Percentiles rank a stretch among this genome's conserved stretches.
These are phyloP conservation scores for Aspergillus tubingensis DNA, from an alignment of 2,329 filamentous ascomycete species.

Conservation along the genomic window DNA sequence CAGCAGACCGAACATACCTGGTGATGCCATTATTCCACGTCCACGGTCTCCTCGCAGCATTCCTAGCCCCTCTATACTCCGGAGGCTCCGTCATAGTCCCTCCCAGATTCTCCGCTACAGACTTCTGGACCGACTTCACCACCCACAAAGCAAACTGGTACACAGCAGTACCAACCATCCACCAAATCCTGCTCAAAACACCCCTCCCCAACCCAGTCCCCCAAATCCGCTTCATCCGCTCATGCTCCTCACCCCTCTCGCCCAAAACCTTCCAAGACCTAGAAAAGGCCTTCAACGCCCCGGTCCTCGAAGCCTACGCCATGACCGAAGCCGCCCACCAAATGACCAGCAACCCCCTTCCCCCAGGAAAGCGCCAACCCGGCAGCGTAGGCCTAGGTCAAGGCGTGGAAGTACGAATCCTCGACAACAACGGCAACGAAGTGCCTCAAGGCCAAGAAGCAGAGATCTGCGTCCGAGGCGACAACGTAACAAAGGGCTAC, in stretches of 20 bases:
- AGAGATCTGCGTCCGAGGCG: slow-evolving; percentile 79
- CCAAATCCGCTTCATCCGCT: slow-evolving; percentile 80
- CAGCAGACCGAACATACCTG: slow-evolving; percentile 75
- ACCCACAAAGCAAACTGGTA: slow-evolving; percentile 83
- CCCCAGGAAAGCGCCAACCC: slow-evolving; percentile 71
- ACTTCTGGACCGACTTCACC: slow-evolving; percentile 80
- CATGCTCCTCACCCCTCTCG: slow-evolving; percentile 80
- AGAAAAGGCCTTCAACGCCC: slow-evolving; percentile 72
- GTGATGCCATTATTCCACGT: slow-evolving; percentile 93
- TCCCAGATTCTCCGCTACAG: slow-evolving; percentile 73
- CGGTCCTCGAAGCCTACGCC: slow-evolving; percentile 85
- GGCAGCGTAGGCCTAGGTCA: slow-evolving; percentile 82
- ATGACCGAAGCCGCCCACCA: slow-evolving; percentile 80
- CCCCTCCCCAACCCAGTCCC: slow-evolving; percentile 68
- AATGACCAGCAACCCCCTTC: slow-evolving; percentile 62
- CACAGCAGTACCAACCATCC: slow-evolving; percentile 89
- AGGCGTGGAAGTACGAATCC: slow-evolving; percentile 78
- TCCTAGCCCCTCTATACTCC: slow-evolving; percentile 73
- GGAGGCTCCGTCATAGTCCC: slow-evolving; percentile 81
- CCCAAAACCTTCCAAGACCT: slow-evolving; percentile 80
- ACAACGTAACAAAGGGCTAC: slow-evolving; percentile 83
- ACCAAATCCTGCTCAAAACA: slow-evolving; percentile 80
- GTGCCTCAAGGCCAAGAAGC: slow-evolving; percentile 70
- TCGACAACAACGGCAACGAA: slow-evolving; percentile 69
- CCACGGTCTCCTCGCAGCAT: slow-evolving; percentile 80